Base-by-base conservation (phyloP, 2,329 filamentous ascomycete species). In the Calonectria pteridis region DNA sequence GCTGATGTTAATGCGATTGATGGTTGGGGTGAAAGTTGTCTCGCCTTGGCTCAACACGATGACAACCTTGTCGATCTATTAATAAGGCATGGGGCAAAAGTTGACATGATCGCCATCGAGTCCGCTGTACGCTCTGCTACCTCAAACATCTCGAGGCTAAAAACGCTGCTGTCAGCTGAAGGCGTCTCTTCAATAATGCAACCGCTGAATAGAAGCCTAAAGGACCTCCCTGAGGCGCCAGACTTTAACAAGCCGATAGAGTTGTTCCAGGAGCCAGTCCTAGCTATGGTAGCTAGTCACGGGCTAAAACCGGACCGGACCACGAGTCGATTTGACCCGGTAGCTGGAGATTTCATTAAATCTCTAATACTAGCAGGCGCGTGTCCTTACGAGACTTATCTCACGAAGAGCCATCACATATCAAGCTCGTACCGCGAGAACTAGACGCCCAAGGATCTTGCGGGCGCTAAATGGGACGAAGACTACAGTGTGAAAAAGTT, bases 1-100 rank as follows among this genome's bases (percentile, higher is more conserved):
- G 71, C 75, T 10, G 26, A 78, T 40, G 62, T 73, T 28, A 73
- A 78, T 13, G 72, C 51, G 2, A 35, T 73, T 5, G 68, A 77
- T 58, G 55, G 28, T 0, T 1, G 1, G 7, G 71, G 64, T 4
- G 20, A 50, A 9, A 67, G 33, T 2, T 77, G 75, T 43, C 51
- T 78, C n/a, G 55, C 59, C 20, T 59, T 62, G 46, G 77, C 72
- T 55, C 35, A 49, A 1, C 16, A 31, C 7, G 9, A 72, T 11
- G 64, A 64, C 29, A 66, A 63, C 13, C 65, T 74, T 28, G 11
- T 73, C 46, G 66, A 33, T 3, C 69, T 78, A 13, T 53, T 78
- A 13, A 67, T 78, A 10, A 31, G 18, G 1, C 67, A 73, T 28
- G 77, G 72, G 9, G 73, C 75, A 10, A 67, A 65, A 28, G 63